Evolutionary conservation across 1,284 basidiomycete genomes (phyloP).

Genomic region (Tetrapyrgos nigripes): DNA sequence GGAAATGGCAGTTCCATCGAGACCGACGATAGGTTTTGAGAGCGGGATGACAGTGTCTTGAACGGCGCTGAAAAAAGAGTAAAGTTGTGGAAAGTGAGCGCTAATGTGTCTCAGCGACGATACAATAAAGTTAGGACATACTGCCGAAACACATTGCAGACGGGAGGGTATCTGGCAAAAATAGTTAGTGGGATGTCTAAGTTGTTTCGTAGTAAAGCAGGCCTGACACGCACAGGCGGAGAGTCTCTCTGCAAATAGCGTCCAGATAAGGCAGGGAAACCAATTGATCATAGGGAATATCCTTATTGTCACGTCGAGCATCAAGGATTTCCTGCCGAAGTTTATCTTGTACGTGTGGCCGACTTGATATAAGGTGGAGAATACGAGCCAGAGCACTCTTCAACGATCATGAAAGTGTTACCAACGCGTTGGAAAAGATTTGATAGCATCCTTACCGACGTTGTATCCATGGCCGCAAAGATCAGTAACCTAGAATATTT

Average conservation of each 20-base stretch:
- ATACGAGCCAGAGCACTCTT: slow-evolving; percentile 28
- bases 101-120: not conserved
- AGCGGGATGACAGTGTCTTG: slow-evolving; percentile 27
- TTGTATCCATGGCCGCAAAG: slow-evolving; percentile 39
- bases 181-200: not conserved
- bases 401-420: slow-evolving; percentile 33
- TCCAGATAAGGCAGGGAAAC: slow-evolving; percentile 41
- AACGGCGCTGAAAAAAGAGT: slow-evolving; percentile 19
- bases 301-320: slow-evolving; percentile 16
- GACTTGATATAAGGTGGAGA: slow-evolving; percentile 27
- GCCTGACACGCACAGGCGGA: slow-evolving; percentile 29
- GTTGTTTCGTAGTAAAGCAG: not conserved
- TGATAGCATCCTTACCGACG: slow-evolving; percentile 19
- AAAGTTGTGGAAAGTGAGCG: not conserved
- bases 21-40: slow-evolving; percentile 26
- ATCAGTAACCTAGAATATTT: slow-evolving; percentile 28
- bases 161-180: slow-evolving; percentile 23
- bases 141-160: slow-evolving; percentile 14
- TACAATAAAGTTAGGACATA: slow-evolving; percentile 2
- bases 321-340: slow-evolving; percentile 28
- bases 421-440: not conserved
- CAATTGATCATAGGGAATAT: slow-evolving; percentile 36
- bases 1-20: slow-evolving; percentile 32
- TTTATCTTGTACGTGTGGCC: slow-evolving; percentile 27
- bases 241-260: slow-evolving; percentile 39